Evolutionary conservation across 768 basidiomycete genomes (phyloP).

Genomic region (Lyophyllum semitale): DNA sequence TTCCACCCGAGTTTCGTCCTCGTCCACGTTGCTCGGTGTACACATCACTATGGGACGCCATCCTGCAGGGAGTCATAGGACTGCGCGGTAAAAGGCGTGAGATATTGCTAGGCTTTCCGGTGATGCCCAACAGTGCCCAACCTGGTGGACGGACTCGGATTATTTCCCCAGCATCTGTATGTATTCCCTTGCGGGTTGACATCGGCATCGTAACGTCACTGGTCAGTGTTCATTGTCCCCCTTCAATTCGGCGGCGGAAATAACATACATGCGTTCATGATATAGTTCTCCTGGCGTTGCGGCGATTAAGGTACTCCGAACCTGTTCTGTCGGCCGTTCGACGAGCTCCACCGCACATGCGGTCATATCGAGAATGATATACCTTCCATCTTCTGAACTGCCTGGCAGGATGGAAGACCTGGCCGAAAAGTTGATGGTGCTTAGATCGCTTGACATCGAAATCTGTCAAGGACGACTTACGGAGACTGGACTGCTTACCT

Average conservation of each 20-base stretch:
- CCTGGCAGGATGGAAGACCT: neutral
- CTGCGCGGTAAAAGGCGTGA: no score
- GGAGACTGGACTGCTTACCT: no score
- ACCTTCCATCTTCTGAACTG: neutral
- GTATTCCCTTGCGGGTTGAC: neutral
- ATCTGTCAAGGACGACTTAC: no score
- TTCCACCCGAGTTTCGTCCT: neutral
- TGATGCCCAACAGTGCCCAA: no score
- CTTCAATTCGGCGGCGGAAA: neutral
- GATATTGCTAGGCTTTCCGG: no score
- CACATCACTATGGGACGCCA: neutral
- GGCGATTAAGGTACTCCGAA: conserved; percentile 1
- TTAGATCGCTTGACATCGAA: neutral
- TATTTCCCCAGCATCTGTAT: no score
- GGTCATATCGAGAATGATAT: neutral
- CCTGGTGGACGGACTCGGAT: no score
- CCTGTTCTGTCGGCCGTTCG: neutral
- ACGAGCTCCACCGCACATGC: neutral
- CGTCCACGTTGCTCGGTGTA: neutral
- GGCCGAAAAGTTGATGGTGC: neutral
- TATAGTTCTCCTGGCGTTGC: neutral
- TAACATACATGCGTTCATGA: neutral
- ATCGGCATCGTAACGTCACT: neutral
- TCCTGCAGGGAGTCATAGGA: neutral
- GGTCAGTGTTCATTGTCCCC: neutral